These are phyloP conservation scores for Penicillium sp. DNA, from an alignment of 2,329 filamentous ascomycete species.

Conservation along the genomic window DNA sequence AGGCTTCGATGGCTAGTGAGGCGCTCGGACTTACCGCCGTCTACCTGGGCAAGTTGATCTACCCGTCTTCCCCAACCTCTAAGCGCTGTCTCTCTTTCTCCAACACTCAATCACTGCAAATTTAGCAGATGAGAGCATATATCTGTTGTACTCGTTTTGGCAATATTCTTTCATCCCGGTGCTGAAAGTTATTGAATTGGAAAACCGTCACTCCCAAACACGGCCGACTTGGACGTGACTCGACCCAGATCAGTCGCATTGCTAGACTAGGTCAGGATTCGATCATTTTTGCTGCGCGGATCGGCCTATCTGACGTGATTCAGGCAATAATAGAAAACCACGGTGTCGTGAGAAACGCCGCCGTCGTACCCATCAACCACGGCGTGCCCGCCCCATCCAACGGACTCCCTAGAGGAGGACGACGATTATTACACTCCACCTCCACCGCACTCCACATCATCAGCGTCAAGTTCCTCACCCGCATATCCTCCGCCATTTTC, in stretches of 20 bases:
- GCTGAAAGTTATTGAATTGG: neutral
- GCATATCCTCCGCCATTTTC: conserved; percentile 62
- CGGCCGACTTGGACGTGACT: neutral
- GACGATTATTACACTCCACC: conserved; percentile 42
- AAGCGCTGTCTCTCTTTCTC: conserved; percentile 14
- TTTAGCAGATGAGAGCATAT: neutral
- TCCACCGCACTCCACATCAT: conserved; percentile 43
- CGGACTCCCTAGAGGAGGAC: conserved; percentile 43
- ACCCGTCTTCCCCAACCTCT: conserved; percentile 13
- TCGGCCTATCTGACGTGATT: neutral
- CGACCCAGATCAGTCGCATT: neutral
- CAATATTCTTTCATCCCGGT: neutral
- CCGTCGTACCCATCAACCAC: conserved; percentile 39
- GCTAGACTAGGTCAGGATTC: neutral
- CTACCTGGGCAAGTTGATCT: conserved; percentile 4
- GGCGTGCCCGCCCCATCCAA: conserved; percentile 44
- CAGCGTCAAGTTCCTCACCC: conserved; percentile 53
- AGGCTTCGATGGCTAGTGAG: conserved; percentile 8
- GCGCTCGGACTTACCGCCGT: conserved; percentile 21
- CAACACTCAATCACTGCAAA: conserved; percentile 1
- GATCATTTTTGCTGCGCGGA: neutral
- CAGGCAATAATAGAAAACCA: conserved; percentile 19
- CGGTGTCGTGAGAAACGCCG: conserved; percentile 34
- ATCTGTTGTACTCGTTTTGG: neutral
- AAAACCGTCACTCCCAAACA: neutral